phyloP scores from a whole-genome alignment of 2,329 filamentous ascomycete species.

The Apiospora malaysiana region DNA sequence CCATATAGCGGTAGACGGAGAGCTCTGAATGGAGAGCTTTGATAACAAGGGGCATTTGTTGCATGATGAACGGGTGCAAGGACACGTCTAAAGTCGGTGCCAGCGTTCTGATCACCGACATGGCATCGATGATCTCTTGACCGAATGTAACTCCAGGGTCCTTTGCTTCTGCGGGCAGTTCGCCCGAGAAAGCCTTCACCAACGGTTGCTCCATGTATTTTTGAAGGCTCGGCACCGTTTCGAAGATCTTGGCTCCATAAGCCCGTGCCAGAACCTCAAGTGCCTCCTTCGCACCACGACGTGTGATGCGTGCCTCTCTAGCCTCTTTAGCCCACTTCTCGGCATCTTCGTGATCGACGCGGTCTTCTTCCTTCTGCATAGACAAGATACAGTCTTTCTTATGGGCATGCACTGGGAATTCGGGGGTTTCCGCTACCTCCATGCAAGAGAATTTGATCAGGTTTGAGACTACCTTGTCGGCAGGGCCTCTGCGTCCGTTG shows the following conservation, averaged over 20 bases:
- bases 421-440: slow-evolving; percentile 95
- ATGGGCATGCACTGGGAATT: slow-evolving; percentile 82
- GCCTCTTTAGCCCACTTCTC: slow-evolving; percentile 89
- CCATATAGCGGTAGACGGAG: slow-evolving; percentile 94
- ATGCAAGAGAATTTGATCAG: slow-evolving; percentile 97
- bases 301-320: slow-evolving; percentile 85
- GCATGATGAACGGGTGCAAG: slow-evolving; percentile 80
- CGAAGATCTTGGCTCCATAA: slow-evolving; percentile 79
- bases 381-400: slow-evolving; percentile 86
- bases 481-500: slow-evolving; percentile 79
- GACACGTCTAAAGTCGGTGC: slow-evolving; percentile 84
- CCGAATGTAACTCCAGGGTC: slow-evolving; percentile 78
- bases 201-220: slow-evolving; percentile 84
- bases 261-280: slow-evolving; percentile 83
- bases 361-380: slow-evolving; percentile 95
- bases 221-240: slow-evolving; percentile 83
- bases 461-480: slow-evolving; percentile 95
- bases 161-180: slow-evolving; percentile 74
- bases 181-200: slow-evolving; percentile 72
- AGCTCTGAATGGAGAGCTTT: slow-evolving; percentile 86
- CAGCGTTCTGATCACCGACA: slow-evolving; percentile 91
- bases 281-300: slow-evolving; percentile 92
- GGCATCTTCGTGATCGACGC: slow-evolving; percentile 85
- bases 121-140: slow-evolving; percentile 90
- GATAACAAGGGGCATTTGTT: slow-evolving; percentile 83